Percentiles rank a stretch among this genome's conserved stretches.
Evolutionary conservation across 2,329 filamentous ascomycete genomes (phyloP).

Genomic region (Cryoendolithus antarcticus): DNA sequence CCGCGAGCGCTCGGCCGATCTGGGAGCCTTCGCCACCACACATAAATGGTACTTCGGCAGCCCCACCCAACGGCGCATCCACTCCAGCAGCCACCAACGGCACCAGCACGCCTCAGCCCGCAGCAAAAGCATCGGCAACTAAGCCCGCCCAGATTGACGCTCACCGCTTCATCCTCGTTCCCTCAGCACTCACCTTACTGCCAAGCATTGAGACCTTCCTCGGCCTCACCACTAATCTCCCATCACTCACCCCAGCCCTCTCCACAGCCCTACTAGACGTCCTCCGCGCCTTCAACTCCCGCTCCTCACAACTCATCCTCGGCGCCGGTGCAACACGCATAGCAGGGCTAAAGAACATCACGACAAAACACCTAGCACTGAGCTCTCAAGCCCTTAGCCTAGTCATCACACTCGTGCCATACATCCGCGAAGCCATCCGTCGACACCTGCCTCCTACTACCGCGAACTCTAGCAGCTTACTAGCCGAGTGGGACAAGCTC

Average conservation of each 20-base stretch:
- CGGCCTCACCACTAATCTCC: constrained; percentile 70
- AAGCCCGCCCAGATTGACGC: constrained; percentile 61
- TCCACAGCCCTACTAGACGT: constrained; percentile 70
- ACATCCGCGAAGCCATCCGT: constrained; percentile 81
- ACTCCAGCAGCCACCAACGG: constrained; percentile 13
- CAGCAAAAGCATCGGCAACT: constrained; percentile 10
- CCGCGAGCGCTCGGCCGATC: constrained; percentile 38
- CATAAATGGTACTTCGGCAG: constrained; percentile 6
- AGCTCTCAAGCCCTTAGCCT: constrained; percentile 84
- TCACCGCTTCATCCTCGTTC: constrained; percentile 73
- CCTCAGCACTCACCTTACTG: constrained; percentile 70
- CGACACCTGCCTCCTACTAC: constrained; percentile 48
- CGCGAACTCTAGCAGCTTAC: constrained; percentile 26
- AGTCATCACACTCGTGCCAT: constrained; percentile 73
- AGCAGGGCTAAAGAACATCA: constrained; percentile 90
- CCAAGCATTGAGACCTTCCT: constrained; percentile 72
- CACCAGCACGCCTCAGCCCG: constrained; percentile 4
- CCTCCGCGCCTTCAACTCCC: constrained; percentile 86
- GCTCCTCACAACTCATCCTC: constrained; percentile 90
- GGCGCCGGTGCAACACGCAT: constrained; percentile 83
- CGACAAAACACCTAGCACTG: constrained; percentile 84
- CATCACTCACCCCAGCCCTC: constrained; percentile 78
- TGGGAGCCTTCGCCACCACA: constrained; percentile 31
- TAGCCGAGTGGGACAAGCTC: constrained; percentile 81
- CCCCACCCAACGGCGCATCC: constrained; percentile 23